Conservation (phyloP, 495 filamentous ascomycete genomes). For the Aspergillus cavernicola region DNA sequence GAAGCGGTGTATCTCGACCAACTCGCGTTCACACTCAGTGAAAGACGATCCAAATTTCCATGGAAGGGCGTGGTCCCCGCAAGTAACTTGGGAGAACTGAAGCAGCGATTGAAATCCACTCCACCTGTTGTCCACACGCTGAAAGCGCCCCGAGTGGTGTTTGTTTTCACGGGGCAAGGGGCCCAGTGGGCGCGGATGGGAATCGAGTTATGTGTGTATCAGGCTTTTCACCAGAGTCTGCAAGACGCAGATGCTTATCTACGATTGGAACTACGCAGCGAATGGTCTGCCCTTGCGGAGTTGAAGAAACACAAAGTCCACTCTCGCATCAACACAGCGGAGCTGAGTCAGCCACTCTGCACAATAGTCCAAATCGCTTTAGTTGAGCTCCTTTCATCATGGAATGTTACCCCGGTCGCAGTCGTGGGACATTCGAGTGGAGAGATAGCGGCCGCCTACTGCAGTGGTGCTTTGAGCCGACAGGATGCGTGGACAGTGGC, state of each 20-base stretch:
- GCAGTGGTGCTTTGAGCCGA: neutral
- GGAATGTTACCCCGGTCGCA: constrained; percentile 26
- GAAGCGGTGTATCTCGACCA: too few species aligned
- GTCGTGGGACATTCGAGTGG: constrained; percentile 42
- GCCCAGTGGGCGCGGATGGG: constrained; percentile 38
- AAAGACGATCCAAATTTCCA: too few species aligned
- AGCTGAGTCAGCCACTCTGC: constrained; percentile 12
- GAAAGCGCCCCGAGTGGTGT: constrained; percentile 13
- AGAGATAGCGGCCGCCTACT: constrained; percentile 37
- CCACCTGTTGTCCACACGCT: too few species aligned
- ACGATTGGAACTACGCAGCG: too few species aligned
- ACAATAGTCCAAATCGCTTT: constrained; percentile 44
- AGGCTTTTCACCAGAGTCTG: too few species aligned
- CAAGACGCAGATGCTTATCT: too few species aligned
- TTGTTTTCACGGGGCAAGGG: constrained; percentile 41
- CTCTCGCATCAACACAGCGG: too few species aligned
- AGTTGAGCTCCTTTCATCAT: constrained; percentile 33
- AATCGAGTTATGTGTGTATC: too few species aligned
- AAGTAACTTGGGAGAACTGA: neutral
- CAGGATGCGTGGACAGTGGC: constrained; percentile 3
- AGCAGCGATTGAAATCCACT: neutral
- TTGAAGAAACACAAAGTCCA: too few species aligned
- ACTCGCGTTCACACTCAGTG: too few species aligned
- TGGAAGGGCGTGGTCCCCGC: too few species aligned
- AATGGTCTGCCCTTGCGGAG: too few species aligned